These are phyloP conservation scores for Aspergillus oerlinghausenensis DNA, from an alignment of 2,329 filamentous ascomycete genomes.

Conservation along the genomic window DNA sequence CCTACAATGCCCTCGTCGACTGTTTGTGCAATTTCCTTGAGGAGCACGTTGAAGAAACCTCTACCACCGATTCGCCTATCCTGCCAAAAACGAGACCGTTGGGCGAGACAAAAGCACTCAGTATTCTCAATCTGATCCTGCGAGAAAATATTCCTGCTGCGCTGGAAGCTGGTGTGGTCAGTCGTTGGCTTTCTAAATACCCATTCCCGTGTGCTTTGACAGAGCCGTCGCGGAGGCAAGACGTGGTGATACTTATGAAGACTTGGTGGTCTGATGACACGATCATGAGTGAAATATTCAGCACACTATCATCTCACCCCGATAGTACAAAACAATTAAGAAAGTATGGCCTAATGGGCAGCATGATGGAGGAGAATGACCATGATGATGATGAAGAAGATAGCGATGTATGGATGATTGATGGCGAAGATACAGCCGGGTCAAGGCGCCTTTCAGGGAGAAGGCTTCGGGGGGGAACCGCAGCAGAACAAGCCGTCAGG, in stretches of 20 bases:
- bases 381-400: constrained; percentile 47
- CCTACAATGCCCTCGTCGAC: constrained; percentile 37
- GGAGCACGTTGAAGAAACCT: constrained; percentile 33
- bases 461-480: constrained; percentile 29
- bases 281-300: constrained; percentile 42
- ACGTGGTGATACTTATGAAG: constrained; percentile 39
- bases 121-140: constrained; percentile 59
- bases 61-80: constrained; percentile 33
- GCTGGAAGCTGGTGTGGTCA: constrained; percentile 61
- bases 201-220: constrained; percentile 58
- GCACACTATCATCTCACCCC: constrained; percentile 32
- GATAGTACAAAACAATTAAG: constrained; percentile 40
- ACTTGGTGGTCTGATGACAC: constrained; percentile 40
- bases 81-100: constrained; percentile 38
- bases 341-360: constrained; percentile 40
- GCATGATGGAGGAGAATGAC: constrained; percentile 48
- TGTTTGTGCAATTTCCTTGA: constrained; percentile 40
- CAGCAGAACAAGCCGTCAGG: constrained; percentile 63
- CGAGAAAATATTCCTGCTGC: constrained; percentile 54
- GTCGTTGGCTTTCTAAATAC: constrained; percentile 70
- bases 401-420: constrained; percentile 48
- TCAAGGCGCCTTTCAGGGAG: constrained; percentile 28
- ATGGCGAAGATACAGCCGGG: constrained; percentile 50
- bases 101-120: constrained; percentile 40
- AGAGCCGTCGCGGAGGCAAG: constrained; percentile 43